Base-by-base conservation (phyloP, 1,139 yeast genomes). In the Saccharomyces hybrid region DNA sequence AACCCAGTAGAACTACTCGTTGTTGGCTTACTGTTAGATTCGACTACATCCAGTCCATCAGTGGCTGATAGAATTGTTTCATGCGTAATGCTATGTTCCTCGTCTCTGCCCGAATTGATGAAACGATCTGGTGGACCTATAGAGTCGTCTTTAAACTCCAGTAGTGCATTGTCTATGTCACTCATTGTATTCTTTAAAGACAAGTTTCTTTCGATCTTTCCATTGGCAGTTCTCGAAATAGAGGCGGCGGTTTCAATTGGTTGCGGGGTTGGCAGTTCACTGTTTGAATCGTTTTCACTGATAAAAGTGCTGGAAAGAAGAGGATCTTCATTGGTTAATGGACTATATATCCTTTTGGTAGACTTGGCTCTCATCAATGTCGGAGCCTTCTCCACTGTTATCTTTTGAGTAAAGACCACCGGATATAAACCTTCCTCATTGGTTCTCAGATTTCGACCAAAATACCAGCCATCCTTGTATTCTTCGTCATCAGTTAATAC, bases 391-490 rank as follows among this genome's bases (percentile, higher is more conserved):
- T 69, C 67, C 50, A 70, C 64, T 41, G 73, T 73, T 14, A 75
- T 65, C 5, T 78, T 67, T 63, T 82, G 85, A 0, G 95, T 88
- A 69, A 91, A 93, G 7, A 89, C 82, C 64, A 86, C 88, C 9
- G 99, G 99, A 66, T 89, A 93, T 51, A 93, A 74, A 0, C 99
- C 99, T 16, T 89, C 93, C 56, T 81, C 80, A 54, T 82, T 81
- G 0, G 93, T 84, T 52, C 80, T 69, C 53, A 88, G 70, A 63
- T 91, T 90, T 58, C 84, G 84, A 5, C 98, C 97, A 86, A 80
- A 82, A 67, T 84, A 93, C 99, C 99, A 93, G n/a, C 98, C 98
- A 70, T 93, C 99, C 62, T 89, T 88, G 70, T 87, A 93, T 65
- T 88, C 97, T 59, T 85, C 81, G 71, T 93, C 99, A 69, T 90